Evolutionary conservation across 1,284 basidiomycete species (phyloP), one percentile per base, ranked within the genome.

Genomic region (Fistulinella staudtii): DNA sequence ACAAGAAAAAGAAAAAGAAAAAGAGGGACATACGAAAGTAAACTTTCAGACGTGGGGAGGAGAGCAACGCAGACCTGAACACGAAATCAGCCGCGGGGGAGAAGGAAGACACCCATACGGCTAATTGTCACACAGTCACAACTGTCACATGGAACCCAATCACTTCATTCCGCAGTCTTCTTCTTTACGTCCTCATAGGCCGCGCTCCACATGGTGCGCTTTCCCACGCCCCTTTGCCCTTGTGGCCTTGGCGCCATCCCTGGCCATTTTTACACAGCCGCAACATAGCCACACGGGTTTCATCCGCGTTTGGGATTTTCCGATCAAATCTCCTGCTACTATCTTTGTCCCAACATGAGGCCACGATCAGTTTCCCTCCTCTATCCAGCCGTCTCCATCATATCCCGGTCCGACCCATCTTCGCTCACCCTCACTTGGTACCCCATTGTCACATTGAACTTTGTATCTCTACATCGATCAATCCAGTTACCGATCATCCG

Each of bases 21-120:
- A 52, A 44, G 51, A 47, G 27, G 49, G 27, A 60, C 58, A 50
- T 36, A 58, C 56, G 49, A 59, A 48, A 46, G 51, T 17, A 43
- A 28, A 54, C 56, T 43, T 60, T 46, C 39, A 55, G 50, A 55
- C 49, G 49, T 54, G 52, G 58, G 56, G 56, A 54, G 56, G 50
- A 57, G 55, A 57, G 55, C 55, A 40, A 58, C 44, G 55, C 45
- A 50, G 43, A 53, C 55, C 57, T 49, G 47, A 43, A 3, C 8
- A 31, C 7, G 30, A 31, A 31, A 31, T 31, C 7, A 17, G 30
- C 30, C 30, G 30, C 30, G 30, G 30, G 30, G 30, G n/a, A n/a
- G 15, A 31, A 31, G 15, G 7, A 7, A 31, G 15, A 17, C 15
- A 31, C 30, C n/a, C 30, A 31, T 31, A 31, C 30, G 30, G 30